Evolutionary conservation across 495 filamentous ascomycete genomes (phyloP), one percentile per base, ranked within the genome.

Genomic region (Daldinia loculata): DNA sequence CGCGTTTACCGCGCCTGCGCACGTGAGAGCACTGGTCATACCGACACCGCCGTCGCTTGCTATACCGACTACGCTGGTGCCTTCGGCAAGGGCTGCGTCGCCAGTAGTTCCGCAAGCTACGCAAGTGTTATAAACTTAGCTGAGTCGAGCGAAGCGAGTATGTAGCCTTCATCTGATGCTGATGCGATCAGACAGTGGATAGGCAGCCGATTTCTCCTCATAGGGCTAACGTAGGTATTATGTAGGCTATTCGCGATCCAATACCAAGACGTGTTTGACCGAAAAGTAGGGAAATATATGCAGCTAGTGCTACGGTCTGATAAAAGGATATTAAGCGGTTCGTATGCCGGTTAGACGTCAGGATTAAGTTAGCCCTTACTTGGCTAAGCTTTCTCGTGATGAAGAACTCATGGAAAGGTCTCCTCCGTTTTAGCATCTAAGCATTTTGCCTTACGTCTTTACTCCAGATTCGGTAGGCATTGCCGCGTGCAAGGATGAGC

Each of bases 1-100:
- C 27, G 56, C 26, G 15, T 65, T 65, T 38, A 61, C 67, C 22
- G 51, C 39, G n/a, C 58, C 61, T 14, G 63, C 57, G 61, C 51
- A 34, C 22, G 61, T 34, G 26, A 64, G 19, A 9, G 64, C 38
- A 4, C 56, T 52, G 34, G 58, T 36, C 6, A n/a, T 45, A 39
- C 45, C 62, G n/a, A 45, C 65, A 17, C 45, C 34, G 12, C 17
- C 66, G 1, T n/a, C 61, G 32, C 29, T 63, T 22, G 50, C 70
- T 55, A 55, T 45, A 36, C 66, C 63, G 55, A 63, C 65, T 12
- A 64, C 74, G 34, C 51, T 71, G 6, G 38, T 41, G n/a, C 17
- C 8, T 45, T 41, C 52, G 26, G 60, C 76, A 27, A 66, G 65
- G 57, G 53, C 66, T 29, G 59, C 64, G 11, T 65, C 65, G 4